phyloP scores from a whole-genome alignment of 768 basidiomycete genomes.

The Boletellus sp. region DNA sequence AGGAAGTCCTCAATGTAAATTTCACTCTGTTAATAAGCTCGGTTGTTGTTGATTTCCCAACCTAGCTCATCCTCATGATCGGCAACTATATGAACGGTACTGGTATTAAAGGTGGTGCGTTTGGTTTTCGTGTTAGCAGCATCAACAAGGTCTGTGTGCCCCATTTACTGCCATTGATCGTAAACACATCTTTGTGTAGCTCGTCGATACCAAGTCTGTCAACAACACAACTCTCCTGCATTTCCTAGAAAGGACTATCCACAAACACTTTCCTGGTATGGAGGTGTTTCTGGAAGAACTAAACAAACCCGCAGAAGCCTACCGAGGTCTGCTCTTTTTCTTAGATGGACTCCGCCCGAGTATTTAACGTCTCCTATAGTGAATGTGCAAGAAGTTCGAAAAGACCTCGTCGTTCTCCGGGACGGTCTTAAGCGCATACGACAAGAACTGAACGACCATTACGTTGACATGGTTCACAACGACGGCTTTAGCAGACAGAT shows the following conservation, averaged over 20 bases:
- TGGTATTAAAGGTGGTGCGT: constrained; percentile 93
- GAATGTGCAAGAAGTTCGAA: constrained; percentile 82
- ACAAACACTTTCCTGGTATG: constrained; percentile 84
- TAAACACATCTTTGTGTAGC: constrained; percentile 40
- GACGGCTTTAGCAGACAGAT: constrained; percentile 88
- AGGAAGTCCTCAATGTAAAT: constrained; percentile 77
- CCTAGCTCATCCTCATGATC: constrained; percentile 83
- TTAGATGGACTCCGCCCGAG: not conserved
- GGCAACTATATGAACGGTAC: constrained; percentile 99
- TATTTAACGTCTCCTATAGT: constrained; percentile 44
- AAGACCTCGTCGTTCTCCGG: constrained; percentile 66
- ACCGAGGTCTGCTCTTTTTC: constrained; percentile 58
- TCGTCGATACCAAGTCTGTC: constrained; percentile 96
- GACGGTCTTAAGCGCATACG: constrained; percentile 77
- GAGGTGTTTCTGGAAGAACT: constrained; percentile 88
- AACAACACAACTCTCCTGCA: constrained; percentile 93
- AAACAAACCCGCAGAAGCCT: constrained; percentile 85
- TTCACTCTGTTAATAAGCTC: constrained; percentile 16
- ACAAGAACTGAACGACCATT: constrained; percentile 76
- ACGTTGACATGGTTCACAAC: constrained; percentile 61
- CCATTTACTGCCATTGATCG: not conserved
- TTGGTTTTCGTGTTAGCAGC: constrained; percentile 94
- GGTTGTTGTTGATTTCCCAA: not conserved
- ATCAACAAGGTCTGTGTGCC: constrained; percentile 78
- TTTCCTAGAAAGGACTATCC: constrained; percentile 86